phyloP scores from a whole-genome alignment of 2,329 filamentous ascomycete genomes.

The Fusarium cyanostomum region DNA sequence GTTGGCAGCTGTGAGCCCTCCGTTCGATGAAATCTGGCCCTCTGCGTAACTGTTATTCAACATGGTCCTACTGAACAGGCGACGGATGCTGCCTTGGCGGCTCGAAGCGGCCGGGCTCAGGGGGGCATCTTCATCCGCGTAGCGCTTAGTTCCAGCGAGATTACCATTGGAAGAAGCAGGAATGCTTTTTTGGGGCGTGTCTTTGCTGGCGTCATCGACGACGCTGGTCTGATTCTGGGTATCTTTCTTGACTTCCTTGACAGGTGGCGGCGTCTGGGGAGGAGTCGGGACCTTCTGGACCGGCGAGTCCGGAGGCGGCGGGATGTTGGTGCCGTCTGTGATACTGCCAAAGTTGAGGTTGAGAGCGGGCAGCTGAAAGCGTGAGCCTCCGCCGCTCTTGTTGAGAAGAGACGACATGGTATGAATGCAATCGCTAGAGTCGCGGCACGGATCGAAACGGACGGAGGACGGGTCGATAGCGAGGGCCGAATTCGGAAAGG shows the following conservation, averaged over 20 bases:
- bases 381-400: conserved; percentile 44
- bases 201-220: conserved; percentile 30
- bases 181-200: conserved; percentile 36
- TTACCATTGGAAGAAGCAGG: conserved; percentile 53
- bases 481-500: conserved; percentile 25
- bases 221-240: conserved; percentile 20
- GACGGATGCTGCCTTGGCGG: conserved; percentile 65
- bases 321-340: conserved; percentile 69
- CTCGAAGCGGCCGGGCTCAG: conserved; percentile 62
- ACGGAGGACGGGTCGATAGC: conserved; percentile 19
- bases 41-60: conserved; percentile 64
- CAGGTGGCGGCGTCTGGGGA: conserved; percentile 49
- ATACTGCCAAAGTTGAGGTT: conserved; percentile 67
- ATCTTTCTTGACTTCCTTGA: conserved; percentile 36
- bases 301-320: conserved; percentile 66
- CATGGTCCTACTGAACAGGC: conserved; percentile 64
- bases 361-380: conserved; percentile 67
- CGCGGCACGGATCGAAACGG: conserved; percentile 26
- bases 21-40: conserved; percentile 55
- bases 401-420: conserved; percentile 48
- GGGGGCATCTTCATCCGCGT: conserved; percentile 61
- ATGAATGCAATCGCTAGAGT: conserved; percentile 14
- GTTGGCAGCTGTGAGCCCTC: conserved; percentile 47
- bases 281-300: conserved; percentile 58
- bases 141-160: conserved; percentile 58